phyloP scores from a whole-genome alignment of 2,329 filamentous ascomycete genomes.

The Diaporthe ilicicola region DNA sequence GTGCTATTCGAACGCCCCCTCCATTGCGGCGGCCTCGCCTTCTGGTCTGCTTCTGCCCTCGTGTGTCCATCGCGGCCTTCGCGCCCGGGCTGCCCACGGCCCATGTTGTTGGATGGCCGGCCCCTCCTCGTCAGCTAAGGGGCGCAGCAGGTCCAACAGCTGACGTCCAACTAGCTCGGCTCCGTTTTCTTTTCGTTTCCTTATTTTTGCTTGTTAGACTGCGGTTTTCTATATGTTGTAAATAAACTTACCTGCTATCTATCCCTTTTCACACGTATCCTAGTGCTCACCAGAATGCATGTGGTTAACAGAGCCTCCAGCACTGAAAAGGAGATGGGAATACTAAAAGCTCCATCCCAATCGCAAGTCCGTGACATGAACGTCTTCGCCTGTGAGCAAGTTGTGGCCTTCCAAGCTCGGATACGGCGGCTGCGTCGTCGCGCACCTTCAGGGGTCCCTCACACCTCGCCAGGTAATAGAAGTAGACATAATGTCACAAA shows the following conservation, averaged over 20 bases:
- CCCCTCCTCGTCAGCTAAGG: not conserved
- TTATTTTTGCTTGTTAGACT: not conserved
- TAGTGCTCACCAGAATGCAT: not conserved
- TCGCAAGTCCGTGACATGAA: not conserved
- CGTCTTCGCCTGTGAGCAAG: not conserved
- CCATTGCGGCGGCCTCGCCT: not conserved
- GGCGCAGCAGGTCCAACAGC: not conserved
- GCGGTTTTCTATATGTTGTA: too few relatives aligned
- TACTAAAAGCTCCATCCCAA: not conserved
- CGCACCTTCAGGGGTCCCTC: too few relatives aligned
- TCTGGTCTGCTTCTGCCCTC: not conserved
- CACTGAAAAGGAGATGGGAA: too few relatives aligned
- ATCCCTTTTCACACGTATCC: too few relatives aligned
- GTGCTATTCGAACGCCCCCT: not conserved
- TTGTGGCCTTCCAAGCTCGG: not conserved
- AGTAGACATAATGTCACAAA: too few relatives aligned
- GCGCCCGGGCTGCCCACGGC: not conserved
- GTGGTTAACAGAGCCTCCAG: not conserved
- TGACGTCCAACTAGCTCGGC: not conserved
- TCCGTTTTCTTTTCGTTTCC: not conserved
- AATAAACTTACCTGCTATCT: too few relatives aligned
- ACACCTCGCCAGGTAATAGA: too few relatives aligned
- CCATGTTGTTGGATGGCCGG: not conserved
- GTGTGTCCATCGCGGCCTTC: not conserved
- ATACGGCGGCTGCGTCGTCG: not conserved